Conservation (phyloP, 495 filamentous ascomycete species). For the Podospora comata region DNA sequence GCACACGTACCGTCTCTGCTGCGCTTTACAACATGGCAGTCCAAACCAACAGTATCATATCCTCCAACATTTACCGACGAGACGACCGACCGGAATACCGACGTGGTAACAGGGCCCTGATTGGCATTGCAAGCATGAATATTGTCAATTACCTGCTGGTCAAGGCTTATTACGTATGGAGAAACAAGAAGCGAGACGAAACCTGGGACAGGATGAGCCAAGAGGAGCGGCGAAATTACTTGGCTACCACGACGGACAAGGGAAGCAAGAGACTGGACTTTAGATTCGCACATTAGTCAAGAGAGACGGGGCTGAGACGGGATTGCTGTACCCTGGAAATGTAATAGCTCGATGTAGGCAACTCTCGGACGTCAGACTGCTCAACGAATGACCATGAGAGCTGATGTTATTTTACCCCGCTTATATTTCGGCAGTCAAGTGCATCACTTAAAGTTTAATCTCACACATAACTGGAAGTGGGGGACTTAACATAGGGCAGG, state of each 20-base stretch:
- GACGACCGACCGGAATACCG: constrained; percentile 67
- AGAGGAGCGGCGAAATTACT: constrained; percentile 40
- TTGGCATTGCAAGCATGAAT: constrained; percentile 47
- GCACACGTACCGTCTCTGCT: constrained; percentile 63
- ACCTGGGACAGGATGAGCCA: constrained; percentile 41
- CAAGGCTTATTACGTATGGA: constrained; percentile 45
- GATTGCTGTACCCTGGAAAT: not conserved
- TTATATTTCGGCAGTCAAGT: no score
- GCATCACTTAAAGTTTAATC: no score
- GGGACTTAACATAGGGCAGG: not conserved
- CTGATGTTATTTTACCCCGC: no score
- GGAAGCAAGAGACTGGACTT: constrained; percentile 48
- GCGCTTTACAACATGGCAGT: constrained; percentile 52
- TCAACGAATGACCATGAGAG: no score
- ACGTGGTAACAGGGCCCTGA: constrained; percentile 61
- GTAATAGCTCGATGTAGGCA: no score
- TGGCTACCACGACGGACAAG: constrained; percentile 35
- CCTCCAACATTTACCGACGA: constrained; percentile 28
- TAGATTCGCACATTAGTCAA: constrained; percentile 37
- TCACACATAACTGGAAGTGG: not conserved
- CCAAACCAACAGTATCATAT: constrained; percentile 19
- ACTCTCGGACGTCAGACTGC: no score
- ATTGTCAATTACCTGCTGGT: constrained; percentile 37
- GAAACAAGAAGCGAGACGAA: constrained; percentile 40
- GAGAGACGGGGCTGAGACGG: not conserved